Evolutionary conservation across 2,329 filamentous ascomycete species (phyloP).

Genomic region (Paecilomyces fulvus): DNA sequence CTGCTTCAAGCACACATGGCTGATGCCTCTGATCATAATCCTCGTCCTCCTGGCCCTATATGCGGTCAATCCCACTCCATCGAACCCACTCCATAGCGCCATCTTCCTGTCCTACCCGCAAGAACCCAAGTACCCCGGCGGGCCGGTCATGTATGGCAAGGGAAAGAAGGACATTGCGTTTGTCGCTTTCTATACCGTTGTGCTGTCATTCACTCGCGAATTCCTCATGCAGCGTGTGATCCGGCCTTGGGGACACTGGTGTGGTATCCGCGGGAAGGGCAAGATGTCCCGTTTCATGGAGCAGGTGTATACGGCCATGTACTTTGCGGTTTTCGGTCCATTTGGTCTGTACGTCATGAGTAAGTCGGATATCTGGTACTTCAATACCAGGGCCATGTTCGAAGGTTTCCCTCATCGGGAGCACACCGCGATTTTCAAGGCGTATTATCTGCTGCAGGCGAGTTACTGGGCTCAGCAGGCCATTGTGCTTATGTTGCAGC

Average conservation of each 20-base stretch:
- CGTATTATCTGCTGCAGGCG: conserved; percentile 90
- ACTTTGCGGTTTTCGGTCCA: conserved; percentile 76
- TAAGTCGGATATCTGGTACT: conserved; percentile 88
- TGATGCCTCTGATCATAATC: conserved; percentile 61
- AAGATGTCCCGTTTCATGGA: conserved; percentile 95
- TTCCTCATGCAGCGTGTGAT: conserved; percentile 91
- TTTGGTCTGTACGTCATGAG: conserved; percentile 87
- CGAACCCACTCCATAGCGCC: conserved; percentile 71
- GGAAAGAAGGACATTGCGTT: conserved; percentile 80
- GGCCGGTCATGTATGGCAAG: conserved; percentile 69
- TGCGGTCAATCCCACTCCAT: conserved; percentile 63
- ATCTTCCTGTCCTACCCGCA: conserved; percentile 86
- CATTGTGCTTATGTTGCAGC: conserved; percentile 73
- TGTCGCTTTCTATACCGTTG: conserved; percentile 78
- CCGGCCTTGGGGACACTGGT: conserved; percentile 62
- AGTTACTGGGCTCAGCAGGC: conserved; percentile 95
- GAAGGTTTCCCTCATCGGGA: conserved; percentile 76
- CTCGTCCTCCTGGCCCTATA: conserved; percentile 58
- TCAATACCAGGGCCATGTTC: conserved; percentile 86
- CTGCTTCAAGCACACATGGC: conserved; percentile 49
- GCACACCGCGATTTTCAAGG: conserved; percentile 77
- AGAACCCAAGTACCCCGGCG: conserved; percentile 43
- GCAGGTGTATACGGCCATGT: conserved; percentile 87
- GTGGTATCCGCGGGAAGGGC: conserved; percentile 59
- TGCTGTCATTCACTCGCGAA: conserved; percentile 87